phyloP scores from a whole-genome alignment of 352 stramenopile species.

The Phytophthora tubulina region DNA sequence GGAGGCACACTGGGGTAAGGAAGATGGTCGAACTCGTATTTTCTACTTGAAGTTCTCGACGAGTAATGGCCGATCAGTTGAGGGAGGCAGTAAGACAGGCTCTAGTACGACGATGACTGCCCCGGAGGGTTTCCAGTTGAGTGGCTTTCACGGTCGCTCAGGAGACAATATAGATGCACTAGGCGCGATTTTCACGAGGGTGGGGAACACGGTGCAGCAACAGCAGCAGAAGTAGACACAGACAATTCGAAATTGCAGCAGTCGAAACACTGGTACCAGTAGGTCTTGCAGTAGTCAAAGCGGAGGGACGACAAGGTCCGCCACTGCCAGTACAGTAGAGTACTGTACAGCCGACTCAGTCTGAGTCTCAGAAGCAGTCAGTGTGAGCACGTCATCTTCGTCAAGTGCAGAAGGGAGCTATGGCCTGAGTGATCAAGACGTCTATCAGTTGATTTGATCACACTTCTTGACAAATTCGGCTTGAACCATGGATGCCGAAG shows the following conservation, averaged over 20 bases:
- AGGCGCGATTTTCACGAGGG: conserved; percentile 35
- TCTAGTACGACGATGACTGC: conserved; percentile 43
- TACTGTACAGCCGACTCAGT: too few species aligned
- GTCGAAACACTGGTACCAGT: too few species aligned
- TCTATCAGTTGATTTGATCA: too few species aligned
- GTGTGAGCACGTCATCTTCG: too few species aligned
- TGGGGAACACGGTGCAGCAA: not conserved
- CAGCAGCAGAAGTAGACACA: not conserved
- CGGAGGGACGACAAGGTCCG: too few species aligned
- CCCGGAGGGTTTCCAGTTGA: conserved; percentile 54
- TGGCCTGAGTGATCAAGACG: too few species aligned
- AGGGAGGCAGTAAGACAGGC: conserved; percentile 39
- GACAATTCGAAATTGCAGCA: not conserved
- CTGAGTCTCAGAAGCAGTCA: too few species aligned
- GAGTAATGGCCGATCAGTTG: conserved; percentile 40
- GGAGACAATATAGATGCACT: conserved; percentile 49
- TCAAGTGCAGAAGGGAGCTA: too few species aligned
- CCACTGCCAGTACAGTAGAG: too few species aligned
- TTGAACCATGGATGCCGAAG: too few species aligned
- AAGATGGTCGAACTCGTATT: conserved; percentile 44
- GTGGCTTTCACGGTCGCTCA: conserved; percentile 35
- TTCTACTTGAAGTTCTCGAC: conserved; percentile 58
- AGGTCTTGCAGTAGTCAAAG: too few species aligned
- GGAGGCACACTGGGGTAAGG: conserved; percentile 53
- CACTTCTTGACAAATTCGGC: too few species aligned